A percentile compares a stretch with the other conserved stretches of the same genome.
Evolutionary conservation across 2,329 filamentous ascomycete species (phyloP).

Genomic region (Colletotrichum tanaceti): DNA sequence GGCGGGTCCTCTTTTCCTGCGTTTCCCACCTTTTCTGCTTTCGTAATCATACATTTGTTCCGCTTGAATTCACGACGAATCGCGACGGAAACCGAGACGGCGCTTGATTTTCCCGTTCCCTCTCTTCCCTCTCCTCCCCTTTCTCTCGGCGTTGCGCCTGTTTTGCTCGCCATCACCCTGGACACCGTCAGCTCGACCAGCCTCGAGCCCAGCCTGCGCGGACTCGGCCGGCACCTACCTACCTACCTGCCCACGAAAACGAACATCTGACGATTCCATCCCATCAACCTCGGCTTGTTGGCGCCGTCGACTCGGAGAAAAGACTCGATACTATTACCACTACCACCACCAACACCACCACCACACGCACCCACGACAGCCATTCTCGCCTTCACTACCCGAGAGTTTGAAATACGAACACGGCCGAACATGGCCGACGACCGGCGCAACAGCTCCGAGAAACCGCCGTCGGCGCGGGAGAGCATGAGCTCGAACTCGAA

Average conservation of each 20-base stretch:
- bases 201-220: slow-evolving; percentile 1
- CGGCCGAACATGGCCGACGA: slow-evolving; percentile 34
- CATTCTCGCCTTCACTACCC: not conserved
- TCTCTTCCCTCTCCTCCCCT: not conserved
- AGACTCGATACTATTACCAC: slow-evolving; percentile 1
- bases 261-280: slow-evolving; percentile 4
- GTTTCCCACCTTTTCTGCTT: slow-evolving; percentile 22
- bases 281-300: slow-evolving; percentile 5
- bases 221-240: not conserved
- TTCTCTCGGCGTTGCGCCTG: slow-evolving; percentile 17
- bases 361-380: not conserved
- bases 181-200: not conserved
- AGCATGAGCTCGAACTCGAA: slow-evolving; percentile 17
- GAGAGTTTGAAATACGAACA: not conserved
- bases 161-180: slow-evolving; percentile 1
- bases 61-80: slow-evolving; percentile 3
- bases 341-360: not conserved
- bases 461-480: slow-evolving; percentile 24
- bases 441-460: slow-evolving; percentile 31
- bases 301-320: slow-evolving; percentile 21
- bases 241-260: not conserved
- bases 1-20: slow-evolving; percentile 28
- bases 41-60: slow-evolving; percentile 27
- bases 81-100: slow-evolving; percentile 12
- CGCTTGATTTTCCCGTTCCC: not conserved